These are phyloP conservation scores for Sicyos edulis DNA, from an alignment of 306 rosid species.

Conservation along the genomic window DNA sequence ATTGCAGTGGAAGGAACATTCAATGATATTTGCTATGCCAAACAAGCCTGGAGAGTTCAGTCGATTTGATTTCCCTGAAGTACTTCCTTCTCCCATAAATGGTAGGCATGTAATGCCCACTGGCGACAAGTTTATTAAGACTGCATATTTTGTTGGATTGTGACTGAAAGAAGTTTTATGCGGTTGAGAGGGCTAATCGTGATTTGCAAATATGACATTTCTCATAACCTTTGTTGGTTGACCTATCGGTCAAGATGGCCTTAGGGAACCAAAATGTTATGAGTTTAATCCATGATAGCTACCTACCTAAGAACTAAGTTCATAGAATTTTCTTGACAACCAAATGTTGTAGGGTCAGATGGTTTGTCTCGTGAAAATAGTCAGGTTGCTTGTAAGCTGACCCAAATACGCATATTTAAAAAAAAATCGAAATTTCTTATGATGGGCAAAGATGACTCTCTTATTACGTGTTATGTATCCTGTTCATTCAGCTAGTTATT, in stretches of 20 bases:
- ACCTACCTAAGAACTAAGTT: too few relatives aligned
- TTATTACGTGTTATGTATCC: background rate
- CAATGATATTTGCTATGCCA: slow-evolving; percentile 99
- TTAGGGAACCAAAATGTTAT: too few relatives aligned
- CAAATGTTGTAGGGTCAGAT: too few relatives aligned
- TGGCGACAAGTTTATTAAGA: background rate
- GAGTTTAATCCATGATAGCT: too few relatives aligned
- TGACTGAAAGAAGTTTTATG: background rate
- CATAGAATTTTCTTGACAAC: too few relatives aligned
- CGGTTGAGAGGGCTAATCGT: background rate
- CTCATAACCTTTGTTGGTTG: background rate
- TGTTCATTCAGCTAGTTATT: background rate
- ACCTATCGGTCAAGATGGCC: too few relatives aligned
- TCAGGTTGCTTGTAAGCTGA: too few relatives aligned
- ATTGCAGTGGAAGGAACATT: slow-evolving; percentile 97
- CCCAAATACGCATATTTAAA: too few relatives aligned
- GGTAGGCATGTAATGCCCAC: slow-evolving; percentile 42
- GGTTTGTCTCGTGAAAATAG: too few relatives aligned
- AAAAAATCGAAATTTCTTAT: too few relatives aligned
- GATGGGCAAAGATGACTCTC: too few relatives aligned
- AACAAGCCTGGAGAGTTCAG: slow-evolving; percentile 94
- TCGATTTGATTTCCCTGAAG: slow-evolving; percentile 82
- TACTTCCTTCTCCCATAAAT: slow-evolving; percentile 81
- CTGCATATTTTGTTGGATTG: background rate
- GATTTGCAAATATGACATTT: background rate